Percentiles rank a stretch among this genome's conserved stretches.
Conservation (phyloP, 1,139 yeast genomes). For the Taiozyma sp. region DNA sequence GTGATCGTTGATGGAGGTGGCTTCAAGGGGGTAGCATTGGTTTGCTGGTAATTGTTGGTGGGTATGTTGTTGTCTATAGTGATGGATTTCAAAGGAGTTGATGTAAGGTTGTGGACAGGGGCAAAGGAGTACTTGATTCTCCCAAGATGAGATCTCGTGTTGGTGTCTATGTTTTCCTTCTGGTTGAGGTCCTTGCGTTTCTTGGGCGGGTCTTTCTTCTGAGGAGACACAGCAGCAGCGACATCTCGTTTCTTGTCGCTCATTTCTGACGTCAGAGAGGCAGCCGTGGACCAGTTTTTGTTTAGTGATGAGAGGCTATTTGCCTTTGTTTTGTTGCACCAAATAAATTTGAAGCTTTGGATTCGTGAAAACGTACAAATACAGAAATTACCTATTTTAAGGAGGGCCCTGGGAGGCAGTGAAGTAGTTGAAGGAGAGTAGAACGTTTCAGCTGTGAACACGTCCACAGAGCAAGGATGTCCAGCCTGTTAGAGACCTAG, state of each 20-base stretch:
- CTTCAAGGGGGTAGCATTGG: constrained; percentile 1
- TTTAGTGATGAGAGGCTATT: background rate
- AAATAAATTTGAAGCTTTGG: background rate
- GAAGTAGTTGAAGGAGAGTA: background rate
- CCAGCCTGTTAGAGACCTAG: too few species aligned
- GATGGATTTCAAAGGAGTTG: constrained; percentile 11
- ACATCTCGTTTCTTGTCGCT: background rate
- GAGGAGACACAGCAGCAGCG: constrained; percentile 1
- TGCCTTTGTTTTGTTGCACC: background rate
- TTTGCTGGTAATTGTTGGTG: background rate
- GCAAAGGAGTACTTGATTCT: constrained; percentile 9
- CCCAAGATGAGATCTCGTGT: background rate
- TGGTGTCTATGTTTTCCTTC: constrained; percentile 2
- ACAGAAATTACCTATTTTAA: background rate
- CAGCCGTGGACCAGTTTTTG: background rate
- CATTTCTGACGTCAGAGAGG: background rate
- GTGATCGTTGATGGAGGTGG: background rate
- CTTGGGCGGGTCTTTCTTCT: constrained; percentile 3
- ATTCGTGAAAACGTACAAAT: background rate
- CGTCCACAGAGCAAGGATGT: too few species aligned
- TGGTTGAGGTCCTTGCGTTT: constrained; percentile 9
- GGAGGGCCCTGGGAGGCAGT: background rate
- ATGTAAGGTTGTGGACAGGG: constrained; percentile 7
- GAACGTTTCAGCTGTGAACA: too few species aligned
- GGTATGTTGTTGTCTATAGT: constrained; percentile 9